A percentile compares a stretch with the other conserved stretches of the same genome.
These are phyloP conservation scores for Adenanthera pavonina DNA, from an alignment of 306 rosid genomes.

Conservation along the genomic window DNA sequence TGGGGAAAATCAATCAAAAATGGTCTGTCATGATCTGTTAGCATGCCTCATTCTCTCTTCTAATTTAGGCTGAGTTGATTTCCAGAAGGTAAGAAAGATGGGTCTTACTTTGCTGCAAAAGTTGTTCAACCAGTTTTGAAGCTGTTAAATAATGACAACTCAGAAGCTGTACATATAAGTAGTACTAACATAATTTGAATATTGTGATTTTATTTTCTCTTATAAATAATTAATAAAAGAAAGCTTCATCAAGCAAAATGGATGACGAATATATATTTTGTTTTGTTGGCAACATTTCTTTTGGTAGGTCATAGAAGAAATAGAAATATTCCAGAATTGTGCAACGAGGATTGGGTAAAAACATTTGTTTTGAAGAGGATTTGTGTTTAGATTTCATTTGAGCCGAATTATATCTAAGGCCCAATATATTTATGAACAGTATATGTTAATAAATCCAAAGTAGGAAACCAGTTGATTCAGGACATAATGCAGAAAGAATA, in stretches of 20 bases:
- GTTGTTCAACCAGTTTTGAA: conserved; percentile 75
- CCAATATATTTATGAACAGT: conserved; percentile 1
- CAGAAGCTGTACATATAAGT: conserved; percentile 81
- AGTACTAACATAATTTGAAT: conserved; percentile 16
- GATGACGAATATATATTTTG: background rate
- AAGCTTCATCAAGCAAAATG: conserved; percentile 3
- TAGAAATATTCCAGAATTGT: background rate
- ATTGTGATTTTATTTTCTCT: conserved; percentile 22
- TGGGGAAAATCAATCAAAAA: background rate
- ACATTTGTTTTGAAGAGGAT: conserved; percentile 35
- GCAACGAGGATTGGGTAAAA: conserved; percentile 15
- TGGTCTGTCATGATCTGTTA: conserved; percentile 23
- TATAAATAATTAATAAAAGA: background rate
- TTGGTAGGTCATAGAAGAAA: background rate
- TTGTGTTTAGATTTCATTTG: conserved; percentile 20
- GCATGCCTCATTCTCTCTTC: conserved; percentile 29
- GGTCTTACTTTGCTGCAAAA: conserved; percentile 64
- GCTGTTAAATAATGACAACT: conserved; percentile 65
- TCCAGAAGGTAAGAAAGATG: conserved; percentile 70
- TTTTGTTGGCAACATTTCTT: background rate
- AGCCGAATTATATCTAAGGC: background rate
- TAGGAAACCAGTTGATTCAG: conserved; percentile 28
- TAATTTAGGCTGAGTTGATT: conserved; percentile 66
- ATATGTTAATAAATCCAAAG: conserved; percentile 14
- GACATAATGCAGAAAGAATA: conserved; percentile 2